These are phyloP conservation scores for Bretschneidera sinensis DNA, from an alignment of 345 rosid genomes.

Conservation along the genomic window DNA sequence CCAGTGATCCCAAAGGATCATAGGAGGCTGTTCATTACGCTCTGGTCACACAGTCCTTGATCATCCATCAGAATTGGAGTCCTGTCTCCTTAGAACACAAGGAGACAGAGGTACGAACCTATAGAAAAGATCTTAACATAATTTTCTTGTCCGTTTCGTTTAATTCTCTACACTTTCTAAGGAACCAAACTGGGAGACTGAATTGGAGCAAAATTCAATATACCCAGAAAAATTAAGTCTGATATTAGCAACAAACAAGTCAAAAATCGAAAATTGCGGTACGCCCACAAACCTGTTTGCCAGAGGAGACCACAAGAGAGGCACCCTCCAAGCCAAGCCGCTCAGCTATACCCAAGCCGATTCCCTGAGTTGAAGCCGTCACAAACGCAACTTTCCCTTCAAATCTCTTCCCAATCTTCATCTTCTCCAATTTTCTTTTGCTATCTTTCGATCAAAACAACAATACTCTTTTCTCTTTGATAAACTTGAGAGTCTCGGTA, in stretches of 20 bases:
- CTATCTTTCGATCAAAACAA: too few species aligned
- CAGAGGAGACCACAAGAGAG: constrained; percentile 60
- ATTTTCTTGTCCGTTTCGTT: too few species aligned
- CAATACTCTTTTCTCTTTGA: too few species aligned
- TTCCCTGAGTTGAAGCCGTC: constrained; percentile 74
- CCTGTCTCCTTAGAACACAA: too few species aligned
- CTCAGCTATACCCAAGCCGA: constrained; percentile 52
- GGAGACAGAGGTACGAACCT: too few species aligned
- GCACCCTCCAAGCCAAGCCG: constrained; percentile 72
- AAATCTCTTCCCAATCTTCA: constrained; percentile 34
- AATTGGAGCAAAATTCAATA: background rate
- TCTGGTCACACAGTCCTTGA: too few species aligned
- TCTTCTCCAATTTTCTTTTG: constrained; percentile 22
- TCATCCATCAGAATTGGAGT: too few species aligned
- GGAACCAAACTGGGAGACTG: background rate
- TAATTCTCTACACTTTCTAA: too few species aligned
- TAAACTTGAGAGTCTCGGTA: too few species aligned
- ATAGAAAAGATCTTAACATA: too few species aligned
- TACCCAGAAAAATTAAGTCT: background rate
- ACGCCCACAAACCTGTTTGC: constrained; percentile 45
- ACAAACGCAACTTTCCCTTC: constrained; percentile 65
- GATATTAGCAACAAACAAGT: background rate
- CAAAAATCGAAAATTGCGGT: background rate
- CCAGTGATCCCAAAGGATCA: too few species aligned
- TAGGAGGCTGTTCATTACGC: too few species aligned